These are phyloP conservation scores for Phytopythium montanum DNA, from an alignment of 352 stramenopile species.

Conservation along the genomic window DNA sequence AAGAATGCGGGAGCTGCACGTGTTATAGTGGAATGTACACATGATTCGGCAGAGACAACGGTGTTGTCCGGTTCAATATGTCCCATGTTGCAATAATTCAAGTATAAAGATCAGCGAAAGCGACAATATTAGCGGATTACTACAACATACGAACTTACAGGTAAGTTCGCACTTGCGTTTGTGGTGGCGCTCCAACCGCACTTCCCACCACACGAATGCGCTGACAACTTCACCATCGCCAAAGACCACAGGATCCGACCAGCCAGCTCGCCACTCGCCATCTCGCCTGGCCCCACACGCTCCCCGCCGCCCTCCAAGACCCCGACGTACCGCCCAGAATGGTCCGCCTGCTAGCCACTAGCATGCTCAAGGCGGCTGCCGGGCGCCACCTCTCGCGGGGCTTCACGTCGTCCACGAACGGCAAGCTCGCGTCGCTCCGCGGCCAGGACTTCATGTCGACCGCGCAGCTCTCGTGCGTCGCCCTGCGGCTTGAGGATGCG, in stretches of 20 bases:
- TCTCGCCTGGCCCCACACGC: not conserved
- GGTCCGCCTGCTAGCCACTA: conserved; percentile 1
- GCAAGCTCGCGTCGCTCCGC: conserved; percentile 43
- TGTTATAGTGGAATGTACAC: not conserved
- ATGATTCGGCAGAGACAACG: not conserved
- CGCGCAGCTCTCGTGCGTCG: conserved; percentile 43
- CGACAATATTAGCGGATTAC: not conserved
- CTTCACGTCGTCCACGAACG: conserved; percentile 20
- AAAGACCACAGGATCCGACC: not conserved
- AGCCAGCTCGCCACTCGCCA: no score
- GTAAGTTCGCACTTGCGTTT: not conserved
- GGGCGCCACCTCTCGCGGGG: conserved; percentile 1
- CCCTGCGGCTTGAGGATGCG: no score
- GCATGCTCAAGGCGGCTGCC: conserved; percentile 4
- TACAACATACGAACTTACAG: not conserved
- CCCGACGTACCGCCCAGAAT: not conserved
- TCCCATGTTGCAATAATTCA: no score
- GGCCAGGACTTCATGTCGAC: conserved; percentile 76
- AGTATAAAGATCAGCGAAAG: no score
- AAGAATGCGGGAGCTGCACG: not conserved
- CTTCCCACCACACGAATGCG: not conserved
- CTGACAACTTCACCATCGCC: not conserved
- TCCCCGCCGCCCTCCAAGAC: no score
- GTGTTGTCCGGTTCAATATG: no score
- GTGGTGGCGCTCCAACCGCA: not conserved